Base-by-base conservation (phyloP, 352 stramenopile genomes). In the Aphanomyces cochlioides region DNA sequence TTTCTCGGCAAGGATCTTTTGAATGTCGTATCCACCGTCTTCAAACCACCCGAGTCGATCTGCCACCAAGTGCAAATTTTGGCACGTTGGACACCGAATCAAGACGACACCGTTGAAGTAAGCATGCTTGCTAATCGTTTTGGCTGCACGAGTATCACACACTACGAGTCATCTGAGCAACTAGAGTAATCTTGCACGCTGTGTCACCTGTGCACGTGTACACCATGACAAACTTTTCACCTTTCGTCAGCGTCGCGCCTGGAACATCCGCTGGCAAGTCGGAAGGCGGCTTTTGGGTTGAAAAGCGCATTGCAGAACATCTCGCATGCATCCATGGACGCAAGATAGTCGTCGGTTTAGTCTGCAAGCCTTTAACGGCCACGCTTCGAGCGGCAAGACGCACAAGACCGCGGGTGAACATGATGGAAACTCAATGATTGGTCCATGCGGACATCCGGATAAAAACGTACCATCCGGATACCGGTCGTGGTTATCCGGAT, bases 1-100 rank as follows among this genome's bases (percentile, higher is more conserved):
- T 66, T 92, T 95, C 40, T 80, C 76, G 36, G 79, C 72, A 21
- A 97, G 76, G 43, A 97, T 75, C 61, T 78, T 92, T 75, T 97
- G 86, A 21, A 98, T 83, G 74, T 98, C 90, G 15, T 81, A 92
- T 3, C 79, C 87, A 12, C 93, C 88, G 73, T 98, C 91, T 53
- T 97, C 90, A 60, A 98, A 98, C 83, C 87, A 98, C 58, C 93
- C 92, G 36, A 98, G 75, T 2, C 87, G 76, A 77, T 99, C 97
- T 3, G 97, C 97, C 67, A 99, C 97, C 7, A 99, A 80, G 80
- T 99, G 97, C n/a, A 98, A 78, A 76, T 99, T 99, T 75, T 98
- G 74, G 81, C 97, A 99, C 36, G 90, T 90, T 2, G 97, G 97
- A 74, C 97, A 99, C 47, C 91, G 85, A 39, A 99, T 95, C 58